Percentiles rank a stretch among this genome's conserved stretches.
Conservation (phyloP, 768 basidiomycete genomes). For the Boletus pseudopeckii region DNA sequence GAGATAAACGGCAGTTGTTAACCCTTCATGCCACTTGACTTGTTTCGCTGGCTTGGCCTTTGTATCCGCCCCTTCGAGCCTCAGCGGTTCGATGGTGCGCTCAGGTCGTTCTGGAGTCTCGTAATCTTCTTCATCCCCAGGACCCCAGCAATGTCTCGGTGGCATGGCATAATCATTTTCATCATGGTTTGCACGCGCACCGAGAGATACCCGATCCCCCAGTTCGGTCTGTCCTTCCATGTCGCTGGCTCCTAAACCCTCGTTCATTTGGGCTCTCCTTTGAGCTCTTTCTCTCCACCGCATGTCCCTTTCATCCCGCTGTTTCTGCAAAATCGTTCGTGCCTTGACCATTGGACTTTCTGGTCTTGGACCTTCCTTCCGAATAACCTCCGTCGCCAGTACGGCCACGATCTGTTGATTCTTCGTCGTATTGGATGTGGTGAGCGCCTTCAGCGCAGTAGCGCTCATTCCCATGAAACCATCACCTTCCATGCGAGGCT, state of each 20-base stretch:
- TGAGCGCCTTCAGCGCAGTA: constrained; percentile 65
- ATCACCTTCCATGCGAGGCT: constrained; percentile 34
- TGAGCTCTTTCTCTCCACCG: constrained; percentile 58
- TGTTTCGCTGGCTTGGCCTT: constrained; percentile 41
- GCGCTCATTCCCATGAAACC: constrained; percentile 66
- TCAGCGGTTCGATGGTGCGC: constrained; percentile 39
- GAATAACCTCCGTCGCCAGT: constrained; percentile 67
- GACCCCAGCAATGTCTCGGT: constrained; percentile 53
- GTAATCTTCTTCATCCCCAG: constrained; percentile 83
- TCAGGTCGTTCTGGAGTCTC: constrained; percentile 55
- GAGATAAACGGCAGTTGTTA: constrained; percentile 58
- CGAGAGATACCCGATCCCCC: constrained; percentile 1
- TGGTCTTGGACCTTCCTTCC: constrained; percentile 66
- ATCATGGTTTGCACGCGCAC: constrained; percentile 14
- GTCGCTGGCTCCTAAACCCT: constrained; percentile 25
- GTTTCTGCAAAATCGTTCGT: constrained; percentile 61
- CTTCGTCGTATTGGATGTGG: constrained; percentile 63
- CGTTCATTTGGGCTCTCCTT: constrained; percentile 51
- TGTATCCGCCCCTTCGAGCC: constrained; percentile 34
- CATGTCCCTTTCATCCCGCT: constrained; percentile 57
- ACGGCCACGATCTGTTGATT: constrained; percentile 66
- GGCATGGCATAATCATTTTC: constrained; percentile 26
- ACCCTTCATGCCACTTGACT: constrained; percentile 76
- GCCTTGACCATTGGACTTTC: constrained; percentile 79
- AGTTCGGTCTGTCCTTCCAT: constrained; percentile 28